Evolutionary conservation across 768 basidiomycete species (phyloP).

Genomic region (Termitomyces bulborhizus): DNA sequence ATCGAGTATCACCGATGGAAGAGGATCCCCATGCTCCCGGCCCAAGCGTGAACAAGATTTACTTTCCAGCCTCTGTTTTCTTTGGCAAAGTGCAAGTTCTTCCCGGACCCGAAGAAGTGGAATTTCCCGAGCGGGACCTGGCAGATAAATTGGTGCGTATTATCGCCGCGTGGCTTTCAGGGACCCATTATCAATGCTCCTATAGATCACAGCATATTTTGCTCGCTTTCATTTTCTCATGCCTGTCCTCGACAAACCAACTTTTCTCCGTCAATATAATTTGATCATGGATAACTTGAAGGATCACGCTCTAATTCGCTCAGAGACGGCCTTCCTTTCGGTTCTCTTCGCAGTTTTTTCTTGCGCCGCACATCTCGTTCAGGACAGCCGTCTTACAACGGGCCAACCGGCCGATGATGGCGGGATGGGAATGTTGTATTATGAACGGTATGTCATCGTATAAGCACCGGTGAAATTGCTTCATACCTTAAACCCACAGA

Average conservation of each 20-base stretch:
- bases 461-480: conserved; percentile 9
- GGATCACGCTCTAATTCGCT: conserved; percentile 45
- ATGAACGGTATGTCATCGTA: conserved; percentile 61
- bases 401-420: conserved; percentile 64
- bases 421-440: conserved; percentile 86
- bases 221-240: conserved; percentile 81
- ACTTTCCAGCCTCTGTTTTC: conserved; percentile 83
- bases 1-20: conserved; percentile 78
- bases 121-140: conserved; percentile 78
- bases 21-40: conserved; percentile 77
- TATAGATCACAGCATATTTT: conserved; percentile 83
- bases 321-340: conserved; percentile 71
- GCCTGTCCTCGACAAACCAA: conserved; percentile 82
- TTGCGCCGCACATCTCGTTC: conserved; percentile 75
- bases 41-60: conserved; percentile 77
- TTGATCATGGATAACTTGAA: conserved; percentile 66
- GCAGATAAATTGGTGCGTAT: conserved; percentile 77
- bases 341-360: conserved; percentile 88
- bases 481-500: conserved; percentile 31
- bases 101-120: conserved; percentile 79
- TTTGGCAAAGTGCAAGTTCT: conserved; percentile 83
- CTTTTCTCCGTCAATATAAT: conserved; percentile 68
- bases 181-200: conserved; percentile 16
- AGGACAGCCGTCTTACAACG: conserved; percentile 59
- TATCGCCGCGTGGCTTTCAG: conserved; percentile 16